Percentiles rank a stretch among this genome's conserved stretches.
Conservation (phyloP, 2,329 filamentous ascomycete species). For the Elsinoe arachidis region DNA sequence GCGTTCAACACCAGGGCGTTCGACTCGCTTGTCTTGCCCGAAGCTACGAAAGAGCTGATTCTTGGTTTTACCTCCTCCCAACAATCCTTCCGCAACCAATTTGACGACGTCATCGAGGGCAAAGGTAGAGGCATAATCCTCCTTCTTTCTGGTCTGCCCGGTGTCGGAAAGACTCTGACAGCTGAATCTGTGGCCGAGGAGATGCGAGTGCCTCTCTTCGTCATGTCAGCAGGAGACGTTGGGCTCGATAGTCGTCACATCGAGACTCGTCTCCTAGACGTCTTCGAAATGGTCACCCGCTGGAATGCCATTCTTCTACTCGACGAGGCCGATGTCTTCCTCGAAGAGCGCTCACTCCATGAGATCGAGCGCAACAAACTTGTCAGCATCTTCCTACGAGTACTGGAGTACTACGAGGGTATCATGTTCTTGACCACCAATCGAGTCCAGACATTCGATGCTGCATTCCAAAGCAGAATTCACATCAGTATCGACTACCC, state of each 20-base stretch:
- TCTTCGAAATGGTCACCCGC: slow-evolving; percentile 40
- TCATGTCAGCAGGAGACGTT: slow-evolving; percentile 43
- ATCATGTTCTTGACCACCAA: slow-evolving; percentile 41
- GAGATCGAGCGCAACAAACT: slow-evolving; percentile 40
- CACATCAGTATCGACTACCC: slow-evolving; percentile 36
- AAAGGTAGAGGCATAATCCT: slow-evolving; percentile 47
- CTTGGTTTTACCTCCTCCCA: slow-evolving; percentile 40
- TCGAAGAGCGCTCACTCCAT: slow-evolving; percentile 31
- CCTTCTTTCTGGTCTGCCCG: slow-evolving; percentile 43
- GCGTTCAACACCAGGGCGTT: slow-evolving; percentile 39
- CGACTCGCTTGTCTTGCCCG: slow-evolving; percentile 40
- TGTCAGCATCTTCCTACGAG: slow-evolving; percentile 34
- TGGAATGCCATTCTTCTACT: slow-evolving; percentile 47
- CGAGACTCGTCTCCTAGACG: slow-evolving; percentile 37
- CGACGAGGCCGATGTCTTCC: slow-evolving; percentile 42
- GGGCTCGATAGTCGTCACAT: slow-evolving; percentile 36
- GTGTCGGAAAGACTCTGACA: slow-evolving; percentile 47
- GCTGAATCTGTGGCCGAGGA: slow-evolving; percentile 44
- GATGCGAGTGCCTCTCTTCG: slow-evolving; percentile 43
- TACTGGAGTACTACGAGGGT: slow-evolving; percentile 32
- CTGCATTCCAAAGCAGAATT: slow-evolving; percentile 40
- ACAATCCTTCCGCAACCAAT: slow-evolving; percentile 29
- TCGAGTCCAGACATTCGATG: slow-evolving; percentile 36
- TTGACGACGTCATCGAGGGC: slow-evolving; percentile 45
- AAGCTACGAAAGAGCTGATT: slow-evolving; percentile 40